Evolutionary conservation across 768 basidiomycete species (phyloP).

Genomic region (Leucocoprinus birnbaumii): DNA sequence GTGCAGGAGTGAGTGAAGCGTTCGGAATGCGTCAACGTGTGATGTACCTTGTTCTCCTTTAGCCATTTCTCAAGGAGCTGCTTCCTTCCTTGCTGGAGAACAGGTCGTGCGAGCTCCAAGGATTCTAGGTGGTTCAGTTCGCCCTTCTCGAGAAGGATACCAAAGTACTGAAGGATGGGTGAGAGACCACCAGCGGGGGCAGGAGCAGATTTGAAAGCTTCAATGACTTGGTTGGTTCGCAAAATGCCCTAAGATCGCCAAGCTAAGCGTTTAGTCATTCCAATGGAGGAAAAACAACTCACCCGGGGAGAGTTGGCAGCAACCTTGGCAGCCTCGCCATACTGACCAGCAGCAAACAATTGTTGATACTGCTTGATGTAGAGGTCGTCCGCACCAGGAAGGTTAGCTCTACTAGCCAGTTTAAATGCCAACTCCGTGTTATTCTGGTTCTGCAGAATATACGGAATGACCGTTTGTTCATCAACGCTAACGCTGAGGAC

Average conservation of each 20-base stretch:
- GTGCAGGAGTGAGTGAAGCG: background rate
- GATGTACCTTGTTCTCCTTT: constrained; percentile 93
- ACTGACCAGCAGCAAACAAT: constrained; percentile 87
- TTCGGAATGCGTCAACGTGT: background rate
- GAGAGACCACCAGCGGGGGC: constrained; percentile 85
- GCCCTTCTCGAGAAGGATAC: constrained; percentile 97
- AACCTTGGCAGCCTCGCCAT: constrained; percentile 92
- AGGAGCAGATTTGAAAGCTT: constrained; percentile 96
- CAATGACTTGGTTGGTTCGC: constrained; percentile 92
- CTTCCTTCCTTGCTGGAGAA: constrained; percentile 93
- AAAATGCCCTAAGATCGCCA: constrained; percentile 98
- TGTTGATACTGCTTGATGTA: constrained; percentile 94
- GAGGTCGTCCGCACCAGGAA: constrained; percentile 96
- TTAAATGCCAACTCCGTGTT: constrained; percentile 98
- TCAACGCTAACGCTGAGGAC: constrained; percentile 96
- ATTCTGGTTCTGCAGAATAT: constrained; percentile 90
- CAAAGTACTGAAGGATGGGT: constrained; percentile 97
- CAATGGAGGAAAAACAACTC: no score
- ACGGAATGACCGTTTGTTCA: constrained; percentile 94
- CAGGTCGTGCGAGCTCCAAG: constrained; percentile 92
- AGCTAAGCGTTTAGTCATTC: no score
- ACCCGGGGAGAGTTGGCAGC: constrained; percentile 96
- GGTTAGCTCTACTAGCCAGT: constrained; percentile 90
- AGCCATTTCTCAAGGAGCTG: constrained; percentile 98
- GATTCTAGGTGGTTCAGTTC: constrained; percentile 97